Base-by-base conservation (phyloP, 352 stramenopile species). In the Globisporangium spiculum region DNA sequence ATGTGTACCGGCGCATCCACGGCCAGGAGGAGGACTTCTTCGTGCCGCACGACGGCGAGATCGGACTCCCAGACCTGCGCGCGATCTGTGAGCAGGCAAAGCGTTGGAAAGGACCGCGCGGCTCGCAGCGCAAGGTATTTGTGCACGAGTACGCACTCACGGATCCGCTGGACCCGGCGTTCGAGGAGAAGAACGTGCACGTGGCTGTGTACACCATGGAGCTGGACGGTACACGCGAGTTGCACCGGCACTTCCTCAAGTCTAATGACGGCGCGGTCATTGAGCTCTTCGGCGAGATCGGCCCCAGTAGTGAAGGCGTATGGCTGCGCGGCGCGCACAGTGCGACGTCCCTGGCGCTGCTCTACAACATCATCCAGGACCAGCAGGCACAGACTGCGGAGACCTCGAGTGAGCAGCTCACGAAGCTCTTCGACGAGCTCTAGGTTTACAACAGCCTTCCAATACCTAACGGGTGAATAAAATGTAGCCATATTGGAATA, bases 191-290 rank as follows among this genome's bases (percentile, higher is more conserved):
- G 24, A 92, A 78, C 50, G 77, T 83, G 24, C 89, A 97, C 58
- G 77, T 97, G 26, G 84, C 88, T 3, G 80, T 98, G 32, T 95
- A 97, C 72, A 89, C 90, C 14, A 71, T 91, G 9, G 78, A 88
- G 44, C 67, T 93, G 22, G 69, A 89, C 54, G 76, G 77, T 14
- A 68, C 65, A 60, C 72, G 79, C 10, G 78, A 89, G 38, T 72
- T 98, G 48, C 82, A 96, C 68, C 88, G 92, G 0, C 91, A 97
- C 59, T 97, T 98, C 60, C 79, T 98, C 58, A 90, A 91, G 70
- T 79, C 84, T 53, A 69, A 78, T 12, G 89, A 97, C 68, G 91
- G 92, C 44, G 76, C 86, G 30, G 91, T 98, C 46, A 56, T 97
- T 14, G 92, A 98, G 72, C 66, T 98, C 18, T 97, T 97, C 56